Conservation (phyloP, 495 filamentous ascomycete genomes). For the Aspergillus haitiensis region DNA sequence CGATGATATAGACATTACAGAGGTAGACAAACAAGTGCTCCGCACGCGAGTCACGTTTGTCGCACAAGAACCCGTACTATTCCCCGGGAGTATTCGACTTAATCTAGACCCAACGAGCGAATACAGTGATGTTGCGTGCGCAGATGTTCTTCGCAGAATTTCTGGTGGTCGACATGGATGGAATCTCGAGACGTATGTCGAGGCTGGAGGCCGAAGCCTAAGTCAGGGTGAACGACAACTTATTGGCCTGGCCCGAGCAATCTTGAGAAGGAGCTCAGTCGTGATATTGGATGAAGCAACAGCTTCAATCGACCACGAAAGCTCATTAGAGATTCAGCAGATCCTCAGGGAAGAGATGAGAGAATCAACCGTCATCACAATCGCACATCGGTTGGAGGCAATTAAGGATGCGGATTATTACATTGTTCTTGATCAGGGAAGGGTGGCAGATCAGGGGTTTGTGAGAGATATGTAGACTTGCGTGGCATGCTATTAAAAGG, state of each 20-base stretch:
- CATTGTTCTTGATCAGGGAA: slow-evolving; percentile 67
- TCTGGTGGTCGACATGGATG: slow-evolving; percentile 52
- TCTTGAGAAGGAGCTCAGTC: slow-evolving; percentile 58
- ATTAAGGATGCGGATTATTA: slow-evolving; percentile 75
- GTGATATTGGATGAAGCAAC: slow-evolving; percentile 78
- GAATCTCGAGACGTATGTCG: slow-evolving; percentile 54
- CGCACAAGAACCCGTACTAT: slow-evolving; percentile 64
- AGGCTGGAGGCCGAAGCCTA: slow-evolving; percentile 58
- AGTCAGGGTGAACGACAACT: slow-evolving; percentile 64
- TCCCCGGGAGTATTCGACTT: slow-evolving; percentile 58
- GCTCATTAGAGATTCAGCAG: slow-evolving; percentile 73
- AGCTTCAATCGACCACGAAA: slow-evolving; percentile 79
- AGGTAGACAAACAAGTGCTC: slow-evolving; percentile 59
- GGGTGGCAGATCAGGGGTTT: slow-evolving; percentile 42
- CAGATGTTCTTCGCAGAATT: slow-evolving; percentile 50
- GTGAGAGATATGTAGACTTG: slow-evolving; percentile 27
- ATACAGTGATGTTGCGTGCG: slow-evolving; percentile 52
- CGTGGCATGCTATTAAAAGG: too few species aligned
- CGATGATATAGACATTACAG: slow-evolving; percentile 59
- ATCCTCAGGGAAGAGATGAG: slow-evolving; percentile 72
- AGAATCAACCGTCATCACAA: slow-evolving; percentile 80
- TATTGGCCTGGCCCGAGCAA: slow-evolving; percentile 58
- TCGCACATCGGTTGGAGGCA: slow-evolving; percentile 80
- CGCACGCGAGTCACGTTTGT: slow-evolving; percentile 62
- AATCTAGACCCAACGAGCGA: slow-evolving; percentile 57